Evolutionary conservation across 108 stramenopile genomes (phyloP).

Genomic region (Skeletonema menzelii): DNA sequence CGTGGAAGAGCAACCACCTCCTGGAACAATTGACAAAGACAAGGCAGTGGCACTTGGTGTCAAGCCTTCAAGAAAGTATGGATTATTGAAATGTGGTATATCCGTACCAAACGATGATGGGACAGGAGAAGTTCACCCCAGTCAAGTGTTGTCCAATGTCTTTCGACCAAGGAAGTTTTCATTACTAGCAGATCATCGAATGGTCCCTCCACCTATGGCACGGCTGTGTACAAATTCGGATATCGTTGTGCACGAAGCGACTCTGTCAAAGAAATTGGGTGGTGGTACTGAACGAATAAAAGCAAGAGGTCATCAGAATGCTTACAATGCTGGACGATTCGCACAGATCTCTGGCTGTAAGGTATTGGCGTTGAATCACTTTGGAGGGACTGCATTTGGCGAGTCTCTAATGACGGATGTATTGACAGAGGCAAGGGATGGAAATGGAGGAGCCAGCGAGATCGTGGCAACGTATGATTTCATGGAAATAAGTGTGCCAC

Average conservation of each 20-base stretch:
- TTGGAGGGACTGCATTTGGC: constrained; percentile 42
- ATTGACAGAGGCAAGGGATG: constrained; percentile 52
- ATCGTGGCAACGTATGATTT: constrained; percentile 72
- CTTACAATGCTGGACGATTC: constrained; percentile 73
- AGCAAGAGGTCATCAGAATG: constrained; percentile 73
- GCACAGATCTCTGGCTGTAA: constrained; percentile 54
- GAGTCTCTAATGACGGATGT: constrained; percentile 16
- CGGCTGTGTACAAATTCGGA: constrained; percentile 68
- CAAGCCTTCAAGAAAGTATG: constrained; percentile 62
- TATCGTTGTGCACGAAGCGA: constrained; percentile 90
- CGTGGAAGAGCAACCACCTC: constrained; percentile 71
- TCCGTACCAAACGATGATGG: constrained; percentile 69
- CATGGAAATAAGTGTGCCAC: constrained; percentile 73
- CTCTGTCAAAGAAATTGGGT: constrained; percentile 61
- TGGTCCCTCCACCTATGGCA: constrained; percentile 60
- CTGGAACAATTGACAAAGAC: constrained; percentile 59
- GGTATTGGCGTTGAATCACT: constrained; percentile 75
- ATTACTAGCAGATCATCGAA: constrained; percentile 70
- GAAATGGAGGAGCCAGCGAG: constrained; percentile 32
- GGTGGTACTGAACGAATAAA: constrained; percentile 37
- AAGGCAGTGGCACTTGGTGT: constrained; percentile 71
- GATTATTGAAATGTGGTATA: constrained; percentile 67
- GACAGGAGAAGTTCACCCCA: constrained; percentile 49
- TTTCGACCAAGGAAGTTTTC: constrained; percentile 64
- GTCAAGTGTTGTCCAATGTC: constrained; percentile 54